phyloP scores from a whole-genome alignment of 768 basidiomycete species.

The Flagelloscypha sp. region DNA sequence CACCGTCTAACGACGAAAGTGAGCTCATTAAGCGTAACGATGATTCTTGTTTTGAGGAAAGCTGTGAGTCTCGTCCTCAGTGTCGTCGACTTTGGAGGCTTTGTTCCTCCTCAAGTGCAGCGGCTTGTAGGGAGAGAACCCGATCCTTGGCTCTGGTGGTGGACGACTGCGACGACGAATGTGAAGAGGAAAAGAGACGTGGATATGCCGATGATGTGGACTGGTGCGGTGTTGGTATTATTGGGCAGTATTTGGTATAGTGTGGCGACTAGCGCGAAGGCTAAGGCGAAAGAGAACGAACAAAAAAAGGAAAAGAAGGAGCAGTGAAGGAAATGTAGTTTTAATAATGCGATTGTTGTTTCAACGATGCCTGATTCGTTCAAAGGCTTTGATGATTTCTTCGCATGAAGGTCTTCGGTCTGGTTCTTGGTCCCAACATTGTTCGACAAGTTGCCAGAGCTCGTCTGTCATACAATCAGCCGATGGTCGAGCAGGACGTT shows the following conservation, averaged over 20 bases:
- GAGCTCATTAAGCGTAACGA: slow-evolving; percentile 66
- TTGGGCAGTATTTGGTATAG: slow-evolving; percentile 68
- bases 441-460: neutral
- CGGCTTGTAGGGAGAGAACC: slow-evolving; percentile 37
- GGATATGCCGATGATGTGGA: slow-evolving; percentile 50
- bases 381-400: too few relatives aligned
- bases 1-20: slow-evolving; percentile 77
- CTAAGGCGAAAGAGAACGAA: slow-evolving; percentile 15
- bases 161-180: slow-evolving; percentile 24
- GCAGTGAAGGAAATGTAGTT: too few relatives aligned
- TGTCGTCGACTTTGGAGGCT: too few relatives aligned
- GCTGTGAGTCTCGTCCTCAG: slow-evolving; percentile 71
- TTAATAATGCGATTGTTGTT: too few relatives aligned
- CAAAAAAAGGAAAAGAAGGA: too few relatives aligned
- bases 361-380: too few relatives aligned
- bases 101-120: too few relatives aligned
- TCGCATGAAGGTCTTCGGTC: too few relatives aligned
- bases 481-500: too few relatives aligned
- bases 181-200: slow-evolving; percentile 19
- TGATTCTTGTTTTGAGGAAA: slow-evolving; percentile 75
- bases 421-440: neutral
- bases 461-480: neutral
- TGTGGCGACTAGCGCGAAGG: slow-evolving; percentile 23
- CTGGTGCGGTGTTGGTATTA: slow-evolving; percentile 60
- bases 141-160: too few relatives aligned